Conservation (phyloP, 1,284 basidiomycete species). For the Xerocomus amazonicus region DNA sequence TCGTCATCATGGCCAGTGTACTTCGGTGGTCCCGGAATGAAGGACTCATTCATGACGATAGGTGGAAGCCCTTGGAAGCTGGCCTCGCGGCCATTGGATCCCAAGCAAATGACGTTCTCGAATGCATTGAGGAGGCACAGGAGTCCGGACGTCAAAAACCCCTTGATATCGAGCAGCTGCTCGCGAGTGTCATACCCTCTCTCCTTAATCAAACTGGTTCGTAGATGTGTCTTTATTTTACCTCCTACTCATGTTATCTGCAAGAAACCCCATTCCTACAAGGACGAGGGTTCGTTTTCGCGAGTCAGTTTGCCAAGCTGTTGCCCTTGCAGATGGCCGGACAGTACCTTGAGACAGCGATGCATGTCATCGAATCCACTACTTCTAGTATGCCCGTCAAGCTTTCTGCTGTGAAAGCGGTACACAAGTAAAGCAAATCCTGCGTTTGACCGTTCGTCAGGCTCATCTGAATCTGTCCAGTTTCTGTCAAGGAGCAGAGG, state of each 20-base stretch:
- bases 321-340: conserved; percentile 70
- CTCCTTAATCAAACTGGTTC: conserved; percentile 64
- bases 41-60: conserved; percentile 29
- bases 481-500: conserved; percentile 60
- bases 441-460: not conserved
- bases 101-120: conserved; percentile 72
- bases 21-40: not conserved
- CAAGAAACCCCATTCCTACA: conserved; percentile 87
- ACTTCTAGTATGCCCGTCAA: conserved; percentile 82
- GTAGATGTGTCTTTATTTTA: conserved; percentile 15
- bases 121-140: conserved; percentile 73
- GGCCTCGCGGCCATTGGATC: conserved; percentile 83
- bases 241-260: conserved; percentile 2
- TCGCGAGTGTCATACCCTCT: conserved; percentile 77
- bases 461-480: conserved; percentile 36
- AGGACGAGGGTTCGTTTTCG: conserved; percentile 92
- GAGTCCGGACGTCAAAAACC: conserved; percentile 59
- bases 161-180: conserved; percentile 75
- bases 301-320: conserved; percentile 80
- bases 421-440: conserved; percentile 68
- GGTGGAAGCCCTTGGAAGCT: conserved; percentile 91
- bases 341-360: conserved; percentile 84
- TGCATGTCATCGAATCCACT: conserved; percentile 76
- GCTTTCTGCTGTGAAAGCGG: conserved; percentile 88
- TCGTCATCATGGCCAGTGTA: conserved; percentile 49